phyloP scores from a whole-genome alignment of 257 asterid species.

The Lycium ferocissimum region DNA sequence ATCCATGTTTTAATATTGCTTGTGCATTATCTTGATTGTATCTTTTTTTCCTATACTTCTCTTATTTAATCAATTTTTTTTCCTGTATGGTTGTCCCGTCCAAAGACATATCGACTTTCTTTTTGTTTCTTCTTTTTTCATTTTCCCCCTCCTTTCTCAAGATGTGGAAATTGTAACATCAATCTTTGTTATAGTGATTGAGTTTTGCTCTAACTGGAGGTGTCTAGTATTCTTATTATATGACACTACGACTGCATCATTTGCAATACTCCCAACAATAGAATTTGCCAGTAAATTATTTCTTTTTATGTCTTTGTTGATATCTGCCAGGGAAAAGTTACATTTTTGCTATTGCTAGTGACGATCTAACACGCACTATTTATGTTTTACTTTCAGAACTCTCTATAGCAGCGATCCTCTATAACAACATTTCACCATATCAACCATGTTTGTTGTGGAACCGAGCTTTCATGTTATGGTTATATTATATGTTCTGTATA shows the following conservation, averaged over 20 bases:
- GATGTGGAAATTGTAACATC: neutral
- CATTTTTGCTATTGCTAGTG: neutral
- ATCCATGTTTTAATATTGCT: neutral
- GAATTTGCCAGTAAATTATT: neutral
- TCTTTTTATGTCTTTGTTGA: neutral
- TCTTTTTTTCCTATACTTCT: neutral
- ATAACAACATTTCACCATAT: too few relatives aligned
- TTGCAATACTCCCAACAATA: neutral
- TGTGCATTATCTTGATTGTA: constrained; percentile 9
- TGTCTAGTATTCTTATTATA: neutral
- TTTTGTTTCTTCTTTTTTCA: neutral
- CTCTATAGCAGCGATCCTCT: too few relatives aligned
- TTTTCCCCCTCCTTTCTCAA: neutral
- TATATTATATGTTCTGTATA: too few relatives aligned
- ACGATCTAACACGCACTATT: neutral
- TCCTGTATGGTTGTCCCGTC: constrained; percentile 18
- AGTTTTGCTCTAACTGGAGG: constrained; percentile 20
- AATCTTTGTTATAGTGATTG: neutral
- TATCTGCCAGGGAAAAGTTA: neutral
- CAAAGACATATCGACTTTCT: constrained; percentile 10
- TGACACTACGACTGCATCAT: neutral
- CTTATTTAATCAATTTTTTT: constrained; percentile 12
- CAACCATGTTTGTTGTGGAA: too few relatives aligned
- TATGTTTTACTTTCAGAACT: neutral
- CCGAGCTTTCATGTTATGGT: too few relatives aligned